Evolutionary conservation across 306 rosid genomes (phyloP), one percentile per base, ranked within the genome.

Genomic region (Quercus engelmannii): DNA sequence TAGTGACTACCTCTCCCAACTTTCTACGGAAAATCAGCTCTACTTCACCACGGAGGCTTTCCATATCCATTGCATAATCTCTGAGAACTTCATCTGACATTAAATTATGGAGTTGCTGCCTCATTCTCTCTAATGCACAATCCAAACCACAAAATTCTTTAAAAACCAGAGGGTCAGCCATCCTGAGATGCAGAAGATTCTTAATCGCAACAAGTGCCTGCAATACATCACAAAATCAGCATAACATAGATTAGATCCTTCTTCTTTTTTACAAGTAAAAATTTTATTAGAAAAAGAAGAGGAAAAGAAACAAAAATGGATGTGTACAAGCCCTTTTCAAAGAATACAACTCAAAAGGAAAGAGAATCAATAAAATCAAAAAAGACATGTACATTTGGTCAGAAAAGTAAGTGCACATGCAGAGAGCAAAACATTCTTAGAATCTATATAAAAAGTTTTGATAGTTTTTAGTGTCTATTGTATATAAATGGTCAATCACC

Each of bases 191-290:
- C 88, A 94, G 79, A 73, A 92, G 92, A 82, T 78, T 92, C 83
- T 84, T 95, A 72, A 91, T 86, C 3, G 94, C 86, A 14, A 77
- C 59, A 25, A 92, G 96, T 71, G 92, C 94, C 99, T 95, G 94
- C 68, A 69, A 75, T 19, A 49, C 68, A 79, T 35, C 62, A n/a
- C 67, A 77, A 62, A 77, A 74, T 54, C 71, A 73, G 80, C 69
- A 79, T 13, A 71, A 8, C 5, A 6, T 21, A 73, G 21, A 28
- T 25, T 6, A 54, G 58, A 51, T 7, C 46, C 46, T 38, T 2
- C 10, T 38, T 2, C 0, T 38, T 38, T 38, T 38, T 38, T 38
- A 7, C 11, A 38, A 38, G 46, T 2, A 38, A 38, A 38, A 38
- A 38, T 7, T 38, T 38, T 38, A 38, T 38, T 7, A 7, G 46